Conservation (phyloP, 179 eudicot genomes). For the Gypsophila paniculata region DNA sequence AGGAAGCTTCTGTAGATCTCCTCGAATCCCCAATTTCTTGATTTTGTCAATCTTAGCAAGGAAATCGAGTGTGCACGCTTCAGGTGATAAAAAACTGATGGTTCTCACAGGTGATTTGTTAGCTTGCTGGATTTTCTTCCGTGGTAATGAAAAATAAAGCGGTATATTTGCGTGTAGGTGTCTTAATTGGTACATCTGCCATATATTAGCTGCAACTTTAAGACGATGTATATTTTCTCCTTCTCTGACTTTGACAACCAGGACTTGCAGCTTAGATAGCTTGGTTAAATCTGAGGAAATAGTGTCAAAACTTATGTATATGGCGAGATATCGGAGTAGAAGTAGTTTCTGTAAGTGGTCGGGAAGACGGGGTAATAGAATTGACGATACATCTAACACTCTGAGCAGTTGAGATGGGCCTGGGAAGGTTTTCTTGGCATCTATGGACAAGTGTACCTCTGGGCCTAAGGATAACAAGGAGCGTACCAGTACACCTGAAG, state of each 20-base stretch:
- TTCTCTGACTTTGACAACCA: neutral
- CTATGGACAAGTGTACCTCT: neutral
- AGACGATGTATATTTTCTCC: neutral
- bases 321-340: conserved; percentile 10
- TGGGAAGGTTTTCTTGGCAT: neutral
- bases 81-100: conserved; percentile 11
- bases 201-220: conserved; percentile 8
- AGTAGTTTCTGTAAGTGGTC: neutral
- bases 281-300: conserved; percentile 8
- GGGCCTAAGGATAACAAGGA: conserved; percentile 8
- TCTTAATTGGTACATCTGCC: conserved; percentile 15
- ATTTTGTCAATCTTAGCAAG: neutral
- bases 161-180: conserved; percentile 9
- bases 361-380: conserved; percentile 10
- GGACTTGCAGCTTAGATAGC: conserved; percentile 15
- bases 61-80: conserved; percentile 16
- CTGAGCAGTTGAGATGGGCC: conserved; percentile 10
- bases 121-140: neutral
- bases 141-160: neutral
- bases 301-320: conserved; percentile 13
- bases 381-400: conserved; percentile 7
- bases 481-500: conserved; percentile 8
- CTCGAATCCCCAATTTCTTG: conserved; percentile 12
- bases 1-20: neutral
- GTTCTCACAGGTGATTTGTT: conserved; percentile 11